These are phyloP conservation scores for Diplodia corticola DNA, from an alignment of 2,329 filamentous ascomycete genomes.

Conservation along the genomic window DNA sequence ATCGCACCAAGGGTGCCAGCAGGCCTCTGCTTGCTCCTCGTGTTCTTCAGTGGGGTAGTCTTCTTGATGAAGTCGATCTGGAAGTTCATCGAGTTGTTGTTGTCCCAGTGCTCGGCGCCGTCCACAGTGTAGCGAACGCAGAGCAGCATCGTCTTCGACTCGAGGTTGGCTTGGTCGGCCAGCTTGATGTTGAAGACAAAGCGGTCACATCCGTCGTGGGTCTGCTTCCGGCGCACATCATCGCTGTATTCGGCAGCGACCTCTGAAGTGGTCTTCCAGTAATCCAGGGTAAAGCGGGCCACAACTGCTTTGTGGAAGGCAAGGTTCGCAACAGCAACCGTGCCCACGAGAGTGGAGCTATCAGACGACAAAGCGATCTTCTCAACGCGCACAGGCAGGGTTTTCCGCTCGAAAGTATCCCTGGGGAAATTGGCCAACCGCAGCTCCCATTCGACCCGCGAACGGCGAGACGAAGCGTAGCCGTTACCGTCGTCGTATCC, in stretches of 20 bases:
- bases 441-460: conserved; percentile 80
- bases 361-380: conserved; percentile 83
- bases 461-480: conserved; percentile 40
- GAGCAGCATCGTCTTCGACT: conserved; percentile 88
- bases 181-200: conserved; percentile 96
- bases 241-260: conserved; percentile 84
- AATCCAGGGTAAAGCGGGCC: conserved; percentile 94
- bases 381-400: conserved; percentile 75
- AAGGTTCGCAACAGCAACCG: conserved; percentile 81
- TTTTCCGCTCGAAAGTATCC: conserved; percentile 62
- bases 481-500: conserved; percentile 47
- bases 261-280: conserved; percentile 98
- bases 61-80: conserved; percentile 92
- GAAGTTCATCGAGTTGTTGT: conserved; percentile 84
- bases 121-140: conserved; percentile 86
- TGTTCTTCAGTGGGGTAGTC: conserved; percentile 52
- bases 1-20: conserved; percentile 54
- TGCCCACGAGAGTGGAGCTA: conserved; percentile 82
- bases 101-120: conserved; percentile 92
- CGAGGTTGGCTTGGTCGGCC: conserved; percentile 85
- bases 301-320: conserved; percentile 85
- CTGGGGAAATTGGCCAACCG: conserved; percentile 78
- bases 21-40: conserved; percentile 43
- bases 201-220: conserved; percentile 71
- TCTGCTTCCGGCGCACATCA: conserved; percentile 69